A percentile compares a stretch with the other conserved stretches of the same genome.
Conservation (phyloP, 2,329 filamentous ascomycete species). For the Iodosphaeria phyllophila region DNA sequence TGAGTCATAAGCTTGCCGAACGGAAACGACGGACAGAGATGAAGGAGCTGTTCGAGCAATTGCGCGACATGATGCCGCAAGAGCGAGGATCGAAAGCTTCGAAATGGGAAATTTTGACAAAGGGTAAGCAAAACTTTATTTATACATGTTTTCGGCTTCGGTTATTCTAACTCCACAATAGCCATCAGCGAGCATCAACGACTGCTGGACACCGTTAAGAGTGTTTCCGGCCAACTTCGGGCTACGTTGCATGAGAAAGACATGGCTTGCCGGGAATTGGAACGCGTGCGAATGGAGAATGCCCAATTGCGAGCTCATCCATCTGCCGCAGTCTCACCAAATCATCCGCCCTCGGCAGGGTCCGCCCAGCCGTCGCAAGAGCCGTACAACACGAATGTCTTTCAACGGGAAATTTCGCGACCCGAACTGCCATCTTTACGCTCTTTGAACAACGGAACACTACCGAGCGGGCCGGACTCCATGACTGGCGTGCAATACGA, state of each 20-base stretch:
- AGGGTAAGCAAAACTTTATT: conserved; percentile 36
- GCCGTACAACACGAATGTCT: conserved; percentile 6
- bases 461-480: conserved; percentile 30
- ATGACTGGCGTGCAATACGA: conserved; percentile 52
- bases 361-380: conserved; percentile 10
- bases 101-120: conserved; percentile 78
- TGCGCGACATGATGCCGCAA: conserved; percentile 61
- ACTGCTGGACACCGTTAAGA: conserved; percentile 28
- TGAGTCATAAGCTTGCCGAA: conserved; percentile 74
- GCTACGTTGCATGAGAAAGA: conserved; percentile 24
- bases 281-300: conserved; percentile 26
- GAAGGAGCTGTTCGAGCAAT: conserved; percentile 71
- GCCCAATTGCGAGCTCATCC: conserved; percentile 21
- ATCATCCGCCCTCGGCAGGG: conserved; percentile 9
- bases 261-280: conserved; percentile 28
- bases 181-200: conserved; percentile 43
- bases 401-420: conserved; percentile 13
- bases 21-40: conserved; percentile 71
- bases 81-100: conserved; percentile 70
- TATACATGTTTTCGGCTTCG: conserved; percentile 1
- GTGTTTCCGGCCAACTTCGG: conserved; percentile 25
- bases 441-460: conserved; percentile 25
- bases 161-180: conserved; percentile 13
- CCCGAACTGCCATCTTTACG: conserved; percentile 38
- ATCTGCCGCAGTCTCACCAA: conserved; percentile 7